Percentiles rank a stretch among this genome's conserved stretches.
These are phyloP conservation scores for Aspergillus felis DNA, from an alignment of 2,329 filamentous ascomycete species.

Conservation along the genomic window DNA sequence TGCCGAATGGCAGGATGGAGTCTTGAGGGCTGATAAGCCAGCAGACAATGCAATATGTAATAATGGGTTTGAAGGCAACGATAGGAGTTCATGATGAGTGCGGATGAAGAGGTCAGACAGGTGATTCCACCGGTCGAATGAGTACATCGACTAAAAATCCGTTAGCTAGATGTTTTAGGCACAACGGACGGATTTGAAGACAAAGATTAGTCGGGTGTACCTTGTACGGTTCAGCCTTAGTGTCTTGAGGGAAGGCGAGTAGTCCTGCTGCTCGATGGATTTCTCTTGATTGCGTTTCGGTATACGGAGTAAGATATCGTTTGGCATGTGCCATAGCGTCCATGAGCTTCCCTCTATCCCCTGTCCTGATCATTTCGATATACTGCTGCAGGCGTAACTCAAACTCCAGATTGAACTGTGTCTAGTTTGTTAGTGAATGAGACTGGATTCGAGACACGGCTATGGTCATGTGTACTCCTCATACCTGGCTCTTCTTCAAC, in stretches of 20 bases:
- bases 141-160: slow-evolving; percentile 63
- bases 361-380: slow-evolving; percentile 77
- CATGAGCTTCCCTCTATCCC: slow-evolving; percentile 59
- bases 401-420: slow-evolving; percentile 78
- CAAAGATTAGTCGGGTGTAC: slow-evolving; percentile 32
- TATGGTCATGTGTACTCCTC: slow-evolving; percentile 19
- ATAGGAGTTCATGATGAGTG: slow-evolving; percentile 82
- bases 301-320: slow-evolving; percentile 72
- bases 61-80: slow-evolving; percentile 75
- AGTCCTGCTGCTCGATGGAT: slow-evolving; percentile 73
- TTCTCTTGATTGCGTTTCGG: slow-evolving; percentile 63
- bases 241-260: slow-evolving; percentile 67
- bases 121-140: slow-evolving; percentile 65
- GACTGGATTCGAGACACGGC: not conserved
- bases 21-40: slow-evolving; percentile 91
- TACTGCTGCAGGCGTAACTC: slow-evolving; percentile 92
- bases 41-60: slow-evolving; percentile 88
- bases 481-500: slow-evolving; percentile 77
- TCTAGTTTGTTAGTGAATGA: not conserved
- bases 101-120: slow-evolving; percentile 77
- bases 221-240: slow-evolving; percentile 57
- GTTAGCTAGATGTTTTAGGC: slow-evolving; percentile 4
- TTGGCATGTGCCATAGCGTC: slow-evolving; percentile 80
- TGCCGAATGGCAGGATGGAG: slow-evolving; percentile 80
- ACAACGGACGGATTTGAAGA: not conserved